phyloP scores from a whole-genome alignment of 495 filamentous ascomycete genomes.

The Aspergillus olivimuriae region DNA sequence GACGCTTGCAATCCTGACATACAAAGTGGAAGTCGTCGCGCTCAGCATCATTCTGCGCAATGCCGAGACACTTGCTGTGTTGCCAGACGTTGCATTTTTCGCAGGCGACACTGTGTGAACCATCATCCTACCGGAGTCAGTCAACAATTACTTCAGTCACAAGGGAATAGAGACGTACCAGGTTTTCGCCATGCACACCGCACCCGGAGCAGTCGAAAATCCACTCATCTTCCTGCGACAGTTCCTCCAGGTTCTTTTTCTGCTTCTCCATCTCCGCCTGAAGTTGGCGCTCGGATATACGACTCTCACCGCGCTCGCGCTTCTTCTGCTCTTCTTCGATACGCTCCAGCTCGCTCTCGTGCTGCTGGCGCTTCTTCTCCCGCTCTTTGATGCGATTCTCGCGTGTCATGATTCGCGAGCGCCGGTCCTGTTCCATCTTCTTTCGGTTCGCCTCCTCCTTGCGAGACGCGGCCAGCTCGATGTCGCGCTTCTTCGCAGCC shows the following conservation, averaged over 20 bases:
- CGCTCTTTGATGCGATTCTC: constrained; percentile 79
- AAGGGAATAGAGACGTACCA: constrained; percentile 37
- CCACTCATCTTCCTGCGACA: constrained; percentile 81
- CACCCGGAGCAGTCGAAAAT: constrained; percentile 88
- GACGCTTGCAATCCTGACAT: constrained; percentile 68
- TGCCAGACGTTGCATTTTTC: constrained; percentile 96
- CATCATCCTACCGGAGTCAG: constrained; percentile 63
- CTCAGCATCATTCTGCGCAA: constrained; percentile 70
- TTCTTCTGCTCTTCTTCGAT: constrained; percentile 73
- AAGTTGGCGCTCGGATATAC: constrained; percentile 71
- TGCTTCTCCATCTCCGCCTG: constrained; percentile 72
- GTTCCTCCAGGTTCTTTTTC: constrained; percentile 62
- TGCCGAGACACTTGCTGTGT: constrained; percentile 83
- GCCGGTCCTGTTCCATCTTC: constrained; percentile 68
- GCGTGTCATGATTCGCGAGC: constrained; percentile 74
- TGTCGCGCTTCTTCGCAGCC: constrained; percentile 62
- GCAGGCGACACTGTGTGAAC: constrained; percentile 88
- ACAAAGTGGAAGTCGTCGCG: constrained; percentile 84
- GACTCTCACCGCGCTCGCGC: constrained; percentile 52
- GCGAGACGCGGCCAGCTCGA: constrained; percentile 57
- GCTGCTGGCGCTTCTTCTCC: constrained; percentile 68
- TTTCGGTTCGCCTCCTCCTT: constrained; percentile 63
- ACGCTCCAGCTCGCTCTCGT: constrained; percentile 75
- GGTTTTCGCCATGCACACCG: constrained; percentile 77
- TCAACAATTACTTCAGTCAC: neutral